Base-by-base conservation (phyloP, 441 rosid genomes). In the Populus hybrid region DNA sequence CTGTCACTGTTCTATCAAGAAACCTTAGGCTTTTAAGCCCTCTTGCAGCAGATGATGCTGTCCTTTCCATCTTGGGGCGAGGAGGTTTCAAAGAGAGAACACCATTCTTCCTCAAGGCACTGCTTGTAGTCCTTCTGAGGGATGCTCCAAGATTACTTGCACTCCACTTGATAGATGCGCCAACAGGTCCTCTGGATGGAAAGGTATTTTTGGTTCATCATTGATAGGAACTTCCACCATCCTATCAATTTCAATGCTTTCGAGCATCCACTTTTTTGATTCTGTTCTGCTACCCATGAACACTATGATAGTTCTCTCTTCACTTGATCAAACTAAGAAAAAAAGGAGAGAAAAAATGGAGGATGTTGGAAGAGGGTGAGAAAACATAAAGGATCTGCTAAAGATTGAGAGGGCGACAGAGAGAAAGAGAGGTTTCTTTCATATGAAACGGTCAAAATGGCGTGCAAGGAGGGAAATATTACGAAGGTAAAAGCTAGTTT, bases 11-110 rank as follows among this genome's bases (percentile, higher is more conserved):
- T 73, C 93, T 83, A 26, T 95, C 96, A 61, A 95, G 97, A 75
- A 95, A 95, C 79, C 94, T 86, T 30, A 95, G 84, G 78, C 93
- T 89, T 73, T 88, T 85, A 20, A 95, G 91, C 24, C 99, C 98
- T 84, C 90, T 89, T 0, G 92, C 84, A 0, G 94, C 97, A 5
- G 89, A 68, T 2, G 98, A 88, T 14, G 88, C 80, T 28, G 90
- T 84, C 77, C 98, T 85, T 72, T 90, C 86, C 10, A 92, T 81
- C 74, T 78, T 85, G 21, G 69, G 78, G 1, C 36, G 67, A 12
- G 67, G 78, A 38, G 38, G 82, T 57, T 64, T 11, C 1, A 64
- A 53, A 69, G 82, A 68, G n/a, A 86, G 87, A 26, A 71, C 65
- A 3, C 83, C 86, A 61, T 65, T 81, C 42, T 76, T 82, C 77